Conservation (phyloP, 176 grass and related monocot genomes). For the Lolium rigidum region DNA sequence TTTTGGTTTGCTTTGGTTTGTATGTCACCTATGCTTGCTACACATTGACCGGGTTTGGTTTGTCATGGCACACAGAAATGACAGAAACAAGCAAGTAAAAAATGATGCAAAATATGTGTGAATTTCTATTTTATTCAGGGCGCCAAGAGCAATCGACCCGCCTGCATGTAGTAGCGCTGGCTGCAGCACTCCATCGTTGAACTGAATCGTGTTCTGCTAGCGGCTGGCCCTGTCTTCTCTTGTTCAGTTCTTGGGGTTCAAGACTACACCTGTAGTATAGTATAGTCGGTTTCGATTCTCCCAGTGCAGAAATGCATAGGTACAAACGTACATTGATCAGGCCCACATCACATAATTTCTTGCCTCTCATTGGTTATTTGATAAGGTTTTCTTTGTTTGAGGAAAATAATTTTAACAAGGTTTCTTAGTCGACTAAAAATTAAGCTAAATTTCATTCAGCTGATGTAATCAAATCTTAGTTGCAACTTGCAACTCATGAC, state of each 20-base stretch:
- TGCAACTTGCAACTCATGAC: too few relatives aligned
- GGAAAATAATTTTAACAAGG: too few relatives aligned
- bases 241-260: background rate
- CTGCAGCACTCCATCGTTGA: conserved; percentile 15
- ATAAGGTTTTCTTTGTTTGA: background rate
- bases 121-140: background rate
- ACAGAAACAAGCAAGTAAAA: background rate
- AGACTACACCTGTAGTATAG: conserved; percentile 1
- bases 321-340: conserved; percentile 8
- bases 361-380: background rate
- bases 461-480: too few relatives aligned
- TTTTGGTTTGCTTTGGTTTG: background rate
- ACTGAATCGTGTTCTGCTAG: conserved; percentile 7
- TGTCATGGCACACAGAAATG: conserved; percentile 23
- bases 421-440: too few relatives aligned
- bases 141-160: too few relatives aligned
- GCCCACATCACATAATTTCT: background rate
- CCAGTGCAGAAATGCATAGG: conserved; percentile 24
- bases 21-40: conserved; percentile 1
- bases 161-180: background rate
- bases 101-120: conserved; percentile 10
- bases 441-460: too few relatives aligned
- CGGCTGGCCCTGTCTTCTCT: conserved; percentile 12
- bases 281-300: conserved; percentile 45
- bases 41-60: background rate